Percentiles rank a stretch among this genome's conserved stretches.
Conservation (phyloP, 116 monocot species). For the Dioscorea cayenensis region DNA sequence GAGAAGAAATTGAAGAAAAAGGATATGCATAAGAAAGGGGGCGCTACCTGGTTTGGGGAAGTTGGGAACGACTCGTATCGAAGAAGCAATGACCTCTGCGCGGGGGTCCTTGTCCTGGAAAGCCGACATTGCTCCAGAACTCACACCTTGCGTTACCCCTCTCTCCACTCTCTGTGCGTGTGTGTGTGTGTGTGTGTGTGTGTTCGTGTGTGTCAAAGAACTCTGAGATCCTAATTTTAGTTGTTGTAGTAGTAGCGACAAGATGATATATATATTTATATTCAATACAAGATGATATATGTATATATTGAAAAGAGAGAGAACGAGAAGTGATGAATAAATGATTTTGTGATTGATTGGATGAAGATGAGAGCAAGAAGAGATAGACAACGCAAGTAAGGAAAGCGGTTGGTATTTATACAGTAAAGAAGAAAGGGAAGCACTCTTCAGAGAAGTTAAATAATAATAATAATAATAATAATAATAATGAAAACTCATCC, state of each 20-base stretch:
- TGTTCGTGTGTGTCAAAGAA: background rate
- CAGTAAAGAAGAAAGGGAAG: background rate
- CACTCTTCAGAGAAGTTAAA: too few species aligned
- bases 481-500: too few species aligned
- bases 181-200: background rate
- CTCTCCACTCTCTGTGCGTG: background rate
- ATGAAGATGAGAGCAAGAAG: background rate
- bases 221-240: background rate
- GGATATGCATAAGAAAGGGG: background rate
- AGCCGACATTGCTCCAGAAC: slow-evolving; percentile 25
- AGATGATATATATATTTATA: too few species aligned
- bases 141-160: background rate
- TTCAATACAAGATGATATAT: too few species aligned
- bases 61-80: slow-evolving; percentile 74
- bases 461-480: too few species aligned
- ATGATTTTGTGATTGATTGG: too few species aligned
- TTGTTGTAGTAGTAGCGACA: too few species aligned
- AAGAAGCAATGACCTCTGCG: slow-evolving; percentile 35
- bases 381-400: background rate
- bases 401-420: background rate
- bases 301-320: background rate
- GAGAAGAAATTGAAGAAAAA: background rate
- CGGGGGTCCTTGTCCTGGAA: slow-evolving; percentile 39
- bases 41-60: slow-evolving; percentile 65
- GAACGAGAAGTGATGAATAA: background rate